Evolutionary conservation across 2,329 filamentous ascomycete species (phyloP).

Genomic region (Fusarium nelsonii): DNA sequence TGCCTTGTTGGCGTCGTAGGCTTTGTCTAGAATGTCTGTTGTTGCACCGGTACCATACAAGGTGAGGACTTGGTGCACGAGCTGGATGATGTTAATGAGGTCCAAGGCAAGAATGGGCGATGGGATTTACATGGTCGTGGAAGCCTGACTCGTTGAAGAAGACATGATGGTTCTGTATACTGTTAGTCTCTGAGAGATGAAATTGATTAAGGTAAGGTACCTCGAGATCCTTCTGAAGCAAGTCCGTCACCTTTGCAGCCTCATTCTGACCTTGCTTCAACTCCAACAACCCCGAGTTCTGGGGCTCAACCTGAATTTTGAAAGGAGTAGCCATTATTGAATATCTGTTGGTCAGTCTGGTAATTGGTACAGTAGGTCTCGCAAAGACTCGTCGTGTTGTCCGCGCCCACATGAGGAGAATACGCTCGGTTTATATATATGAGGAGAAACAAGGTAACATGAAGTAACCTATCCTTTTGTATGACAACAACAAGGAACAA

Average conservation of each 20-base stretch:
- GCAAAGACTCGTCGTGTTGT: slow-evolving; percentile 28
- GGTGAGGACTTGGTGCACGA: slow-evolving; percentile 80
- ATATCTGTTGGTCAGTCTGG: slow-evolving; percentile 2
- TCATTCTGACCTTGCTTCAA: slow-evolving; percentile 66
- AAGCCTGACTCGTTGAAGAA: slow-evolving; percentile 83
- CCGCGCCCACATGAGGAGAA: slow-evolving; percentile 31
- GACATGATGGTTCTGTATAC: slow-evolving; percentile 70
- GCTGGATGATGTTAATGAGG: slow-evolving; percentile 52
- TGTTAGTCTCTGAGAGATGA: slow-evolving; percentile 2
- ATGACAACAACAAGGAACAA: background rate
- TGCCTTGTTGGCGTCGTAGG: slow-evolving; percentile 72
- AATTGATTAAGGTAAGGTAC: slow-evolving; percentile 45
- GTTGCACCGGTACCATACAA: slow-evolving; percentile 81
- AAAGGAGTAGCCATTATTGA: slow-evolving; percentile 60
- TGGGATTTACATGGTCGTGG: slow-evolving; percentile 77
- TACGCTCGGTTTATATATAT: background rate
- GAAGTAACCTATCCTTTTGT: background rate
- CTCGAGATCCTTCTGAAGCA: slow-evolving; percentile 82
- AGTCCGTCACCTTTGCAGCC: slow-evolving; percentile 71
- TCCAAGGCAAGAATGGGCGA: background rate
- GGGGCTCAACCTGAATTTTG: slow-evolving; percentile 61
- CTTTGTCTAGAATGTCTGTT: slow-evolving; percentile 68
- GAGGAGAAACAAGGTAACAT: background rate
- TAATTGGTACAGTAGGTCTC: slow-evolving; percentile 13
- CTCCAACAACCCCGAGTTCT: slow-evolving; percentile 64